These are phyloP conservation scores for Leccinum fallax DNA, from an alignment of 1,284 basidiomycete species.

Conservation along the genomic window DNA sequence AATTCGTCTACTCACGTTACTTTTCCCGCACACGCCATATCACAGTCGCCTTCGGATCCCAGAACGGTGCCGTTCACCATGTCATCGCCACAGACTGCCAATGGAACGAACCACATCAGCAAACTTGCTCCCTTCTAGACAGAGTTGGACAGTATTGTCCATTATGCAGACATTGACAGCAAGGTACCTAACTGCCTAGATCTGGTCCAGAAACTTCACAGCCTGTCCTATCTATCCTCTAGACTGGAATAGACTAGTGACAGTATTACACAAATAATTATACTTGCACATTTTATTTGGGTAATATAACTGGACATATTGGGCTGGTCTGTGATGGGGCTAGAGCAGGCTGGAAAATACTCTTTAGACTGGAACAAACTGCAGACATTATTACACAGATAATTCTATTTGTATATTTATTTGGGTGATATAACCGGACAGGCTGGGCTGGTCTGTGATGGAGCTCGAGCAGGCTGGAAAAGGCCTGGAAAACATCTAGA, in stretches of 20 bases:
- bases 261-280: background rate
- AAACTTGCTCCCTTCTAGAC: background rate
- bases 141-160: background rate
- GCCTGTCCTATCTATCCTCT: background rate
- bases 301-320: background rate
- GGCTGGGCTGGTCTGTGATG: background rate
- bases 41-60: constrained; percentile 54
- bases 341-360: background rate
- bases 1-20: constrained; percentile 59
- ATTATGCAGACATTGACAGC: background rate
- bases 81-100: constrained; percentile 62
- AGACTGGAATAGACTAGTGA: background rate
- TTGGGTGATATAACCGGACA: background rate
- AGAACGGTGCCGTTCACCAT: constrained; percentile 58
- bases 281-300: background rate
- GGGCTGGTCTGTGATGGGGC: background rate
- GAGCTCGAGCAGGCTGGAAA: background rate
- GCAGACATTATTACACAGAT: too few relatives aligned
- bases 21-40: constrained; percentile 68
- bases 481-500: background rate
- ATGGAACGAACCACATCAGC: constrained; percentile 36
- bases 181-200: background rate
- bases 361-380: background rate
- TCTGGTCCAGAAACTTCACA: background rate
- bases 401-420: background rate